A percentile compares a stretch with the other conserved stretches of the same genome.
Conservation (phyloP, 1,284 basidiomycete species). For the Austroboletus niveus region DNA sequence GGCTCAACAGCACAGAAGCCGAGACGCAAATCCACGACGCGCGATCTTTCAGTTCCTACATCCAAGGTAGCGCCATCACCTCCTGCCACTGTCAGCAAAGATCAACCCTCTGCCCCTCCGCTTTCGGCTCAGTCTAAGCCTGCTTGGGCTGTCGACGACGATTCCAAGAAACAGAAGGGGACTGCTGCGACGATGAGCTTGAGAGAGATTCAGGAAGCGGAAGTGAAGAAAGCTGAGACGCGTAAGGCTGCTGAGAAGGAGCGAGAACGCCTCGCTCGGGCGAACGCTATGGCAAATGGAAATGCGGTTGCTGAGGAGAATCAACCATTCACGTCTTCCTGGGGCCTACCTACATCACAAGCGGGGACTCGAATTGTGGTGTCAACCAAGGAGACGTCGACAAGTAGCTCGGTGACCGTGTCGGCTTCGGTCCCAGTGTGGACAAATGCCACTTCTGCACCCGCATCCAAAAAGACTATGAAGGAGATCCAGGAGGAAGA, state of each 20-base stretch:
- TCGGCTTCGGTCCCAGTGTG: constrained; percentile 51
- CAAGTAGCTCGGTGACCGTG: constrained; percentile 34
- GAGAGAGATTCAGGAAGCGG: constrained; percentile 94
- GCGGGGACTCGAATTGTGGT: constrained; percentile 50
- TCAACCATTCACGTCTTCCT: constrained; percentile 65
- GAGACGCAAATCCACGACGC: constrained; percentile 30
- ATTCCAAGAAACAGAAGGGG: constrained; percentile 51
- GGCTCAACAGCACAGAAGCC: constrained; percentile 22
- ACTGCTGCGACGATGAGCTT: constrained; percentile 61
- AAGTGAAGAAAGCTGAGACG: constrained; percentile 78
- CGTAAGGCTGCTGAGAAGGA: constrained; percentile 70
- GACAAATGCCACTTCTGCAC: constrained; percentile 57
- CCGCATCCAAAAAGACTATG: constrained; percentile 84
- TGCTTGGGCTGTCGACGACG: constrained; percentile 67
- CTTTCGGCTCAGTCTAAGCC: constrained; percentile 40
- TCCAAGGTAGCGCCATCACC: constrained; percentile 21
- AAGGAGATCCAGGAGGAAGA: constrained; percentile 99
- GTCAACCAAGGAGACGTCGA: constrained; percentile 46
- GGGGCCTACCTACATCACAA: constrained; percentile 78
- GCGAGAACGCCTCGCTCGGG: constrained; percentile 56
- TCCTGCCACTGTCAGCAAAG: constrained; percentile 17
- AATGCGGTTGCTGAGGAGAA: constrained; percentile 47
- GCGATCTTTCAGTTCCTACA: constrained; percentile 26
- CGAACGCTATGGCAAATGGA: constrained; percentile 39
- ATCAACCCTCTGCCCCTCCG: constrained; percentile 25